Evolutionary conservation across 345 rosid genomes (phyloP).

Genomic region (Brassica incana): DNA sequence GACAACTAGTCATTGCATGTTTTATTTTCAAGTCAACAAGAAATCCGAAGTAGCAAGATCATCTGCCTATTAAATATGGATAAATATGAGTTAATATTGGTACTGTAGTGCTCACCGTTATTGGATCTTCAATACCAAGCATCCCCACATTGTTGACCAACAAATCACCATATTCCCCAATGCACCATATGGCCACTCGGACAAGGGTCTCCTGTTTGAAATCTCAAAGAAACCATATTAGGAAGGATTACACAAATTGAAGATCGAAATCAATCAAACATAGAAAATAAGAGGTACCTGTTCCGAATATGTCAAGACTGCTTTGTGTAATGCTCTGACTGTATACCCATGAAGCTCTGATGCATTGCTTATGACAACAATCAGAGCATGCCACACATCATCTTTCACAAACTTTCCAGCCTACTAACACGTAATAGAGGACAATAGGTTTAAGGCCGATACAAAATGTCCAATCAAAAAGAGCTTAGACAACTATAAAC

Average conservation of each 20-base stretch:
- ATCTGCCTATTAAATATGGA: constrained; percentile 1
- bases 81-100: neutral
- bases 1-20: constrained; percentile 30
- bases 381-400: constrained; percentile 96
- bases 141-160: constrained; percentile 84
- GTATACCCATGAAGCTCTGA: constrained; percentile 95
- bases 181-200: constrained; percentile 97
- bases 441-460: constrained; percentile 31
- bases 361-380: constrained; percentile 93
- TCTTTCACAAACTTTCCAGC: constrained; percentile 98
- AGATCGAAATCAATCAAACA: constrained; percentile 10
- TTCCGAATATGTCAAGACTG: constrained; percentile 68
- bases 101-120: constrained; percentile 64
- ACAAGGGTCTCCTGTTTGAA: constrained; percentile 80
- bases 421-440: constrained; percentile 55
- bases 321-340: constrained; percentile 82
- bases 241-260: constrained; percentile 18
- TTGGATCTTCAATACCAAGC: constrained; percentile 83
- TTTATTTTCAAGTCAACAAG: constrained; percentile 1
- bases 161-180: constrained; percentile 98
- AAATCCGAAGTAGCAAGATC: constrained; percentile 1
- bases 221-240: constrained; percentile 30
- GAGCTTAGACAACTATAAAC: constrained; percentile 11
- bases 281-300: constrained; percentile 60
- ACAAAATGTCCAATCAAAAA: constrained; percentile 1